A percentile compares a stretch with the other conserved stretches of the same genome.
Evolutionary conservation across 2,329 filamentous ascomycete genomes (phyloP).

Genomic region (Cladophialophora chaetospira): DNA sequence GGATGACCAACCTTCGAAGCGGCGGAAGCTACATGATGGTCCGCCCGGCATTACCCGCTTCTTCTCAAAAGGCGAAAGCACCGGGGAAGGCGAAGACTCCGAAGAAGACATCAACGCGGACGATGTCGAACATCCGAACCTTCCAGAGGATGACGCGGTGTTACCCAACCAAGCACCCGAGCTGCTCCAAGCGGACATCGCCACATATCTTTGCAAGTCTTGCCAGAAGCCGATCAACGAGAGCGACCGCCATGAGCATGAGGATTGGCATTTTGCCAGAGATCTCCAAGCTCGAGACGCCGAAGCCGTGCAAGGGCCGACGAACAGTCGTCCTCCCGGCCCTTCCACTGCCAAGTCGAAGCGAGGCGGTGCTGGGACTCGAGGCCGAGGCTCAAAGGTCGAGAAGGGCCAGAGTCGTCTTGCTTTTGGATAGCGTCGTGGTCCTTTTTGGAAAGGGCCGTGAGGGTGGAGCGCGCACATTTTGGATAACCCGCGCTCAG

Average conservation of each 20-base stretch:
- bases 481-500: constrained; percentile 10
- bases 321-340: constrained; percentile 30
- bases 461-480: too few relatives aligned
- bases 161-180: neutral
- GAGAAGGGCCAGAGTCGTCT: constrained; percentile 33
- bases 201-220: constrained; percentile 59
- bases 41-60: constrained; percentile 59
- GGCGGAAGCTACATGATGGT: constrained; percentile 52
- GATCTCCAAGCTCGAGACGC: constrained; percentile 73
- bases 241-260: constrained; percentile 70
- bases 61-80: constrained; percentile 50
- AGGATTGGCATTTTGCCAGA: constrained; percentile 93
- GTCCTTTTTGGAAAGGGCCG: constrained; percentile 27
- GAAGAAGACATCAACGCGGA: constrained; percentile 7
- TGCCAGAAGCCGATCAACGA: constrained; percentile 65
- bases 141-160: constrained; percentile 20
- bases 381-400: constrained; percentile 26
- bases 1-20: constrained; percentile 37
- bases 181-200: constrained; percentile 21
- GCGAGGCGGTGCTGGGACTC: constrained; percentile 21
- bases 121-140: constrained; percentile 24
- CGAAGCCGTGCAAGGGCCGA: constrained; percentile 33
- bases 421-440: constrained; percentile 28
- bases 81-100: constrained; percentile 35
- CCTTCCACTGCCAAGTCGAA: constrained; percentile 19